Conservation (phyloP, 768 basidiomycete species). For the Tremella yokohamensis region DNA sequence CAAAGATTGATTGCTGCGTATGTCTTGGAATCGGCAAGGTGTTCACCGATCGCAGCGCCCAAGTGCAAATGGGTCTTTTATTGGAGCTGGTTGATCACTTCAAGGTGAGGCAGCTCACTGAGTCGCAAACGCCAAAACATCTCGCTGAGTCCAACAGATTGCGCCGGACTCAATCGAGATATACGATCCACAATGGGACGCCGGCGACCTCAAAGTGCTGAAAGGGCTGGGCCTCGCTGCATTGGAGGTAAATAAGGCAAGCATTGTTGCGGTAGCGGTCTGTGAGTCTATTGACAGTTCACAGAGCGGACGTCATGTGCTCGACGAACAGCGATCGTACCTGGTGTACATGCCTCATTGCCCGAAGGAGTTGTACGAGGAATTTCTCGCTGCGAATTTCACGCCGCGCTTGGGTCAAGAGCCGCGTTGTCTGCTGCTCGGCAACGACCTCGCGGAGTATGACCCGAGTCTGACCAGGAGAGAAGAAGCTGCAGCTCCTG, state of each 20-base stretch:
- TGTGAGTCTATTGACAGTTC: not conserved
- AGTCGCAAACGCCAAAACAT: no score
- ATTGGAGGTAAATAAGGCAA: conserved; percentile 33
- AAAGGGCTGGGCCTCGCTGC: conserved; percentile 12
- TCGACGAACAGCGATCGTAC: conserved; percentile 19
- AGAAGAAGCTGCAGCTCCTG: not conserved
- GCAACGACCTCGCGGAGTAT: conserved; percentile 41
- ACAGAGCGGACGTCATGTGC: conserved; percentile 28
- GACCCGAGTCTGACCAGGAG: conserved; percentile 19
- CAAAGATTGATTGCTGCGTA: not conserved
- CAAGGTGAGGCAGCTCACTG: no score
- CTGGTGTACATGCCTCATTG: conserved; percentile 44
- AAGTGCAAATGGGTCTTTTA: conserved; percentile 40
- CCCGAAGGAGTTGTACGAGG: conserved; percentile 34
- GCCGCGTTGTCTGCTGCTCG: conserved; percentile 21
- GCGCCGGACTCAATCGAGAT: conserved; percentile 12
- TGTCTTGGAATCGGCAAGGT: conserved; percentile 39
- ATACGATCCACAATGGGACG: conserved; percentile 38
- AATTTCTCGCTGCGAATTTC: conserved; percentile 27
- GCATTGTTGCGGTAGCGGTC: not conserved
- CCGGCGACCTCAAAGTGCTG: conserved; percentile 24
- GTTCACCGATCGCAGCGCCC: conserved; percentile 34
- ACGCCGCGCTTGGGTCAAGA: conserved; percentile 5
- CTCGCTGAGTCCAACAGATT: not conserved
- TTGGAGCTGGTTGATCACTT: conserved; percentile 19